Percentiles rank a stretch among this genome's conserved stretches.
These are phyloP conservation scores for Spinellus fusiger DNA, from an alignment of 192 early-diverging fungal genomes.

Conservation along the genomic window DNA sequence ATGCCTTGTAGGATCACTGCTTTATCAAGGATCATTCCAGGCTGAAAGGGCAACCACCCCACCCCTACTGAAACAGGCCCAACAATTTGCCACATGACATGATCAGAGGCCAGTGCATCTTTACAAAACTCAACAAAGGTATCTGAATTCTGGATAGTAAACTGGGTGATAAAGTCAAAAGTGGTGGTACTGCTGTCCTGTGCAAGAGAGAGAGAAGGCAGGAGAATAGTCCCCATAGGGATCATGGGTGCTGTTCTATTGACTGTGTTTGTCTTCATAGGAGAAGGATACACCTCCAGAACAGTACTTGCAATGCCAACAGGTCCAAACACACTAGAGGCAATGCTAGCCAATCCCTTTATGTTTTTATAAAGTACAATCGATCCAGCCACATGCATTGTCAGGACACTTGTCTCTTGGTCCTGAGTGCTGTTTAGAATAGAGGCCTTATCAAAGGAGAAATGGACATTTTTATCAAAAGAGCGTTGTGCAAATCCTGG, in stretches of 20 bases:
- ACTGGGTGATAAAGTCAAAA: slow-evolving; percentile 21
- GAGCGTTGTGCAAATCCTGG: slow-evolving; percentile 19
- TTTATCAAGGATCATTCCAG: neutral
- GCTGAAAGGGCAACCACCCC: slow-evolving; percentile 9
- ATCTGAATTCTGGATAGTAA: slow-evolving; percentile 8
- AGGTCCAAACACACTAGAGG: slow-evolving; percentile 2
- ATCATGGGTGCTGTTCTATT: no score
- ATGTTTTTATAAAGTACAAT: neutral
- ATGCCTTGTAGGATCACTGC: slow-evolving; percentile 19
- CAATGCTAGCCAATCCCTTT: neutral
- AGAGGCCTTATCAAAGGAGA: slow-evolving; percentile 8
- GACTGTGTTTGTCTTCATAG: neutral
- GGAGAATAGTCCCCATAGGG: slow-evolving; percentile 8
- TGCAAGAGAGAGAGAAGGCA: slow-evolving; percentile 3
- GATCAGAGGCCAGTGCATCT: slow-evolving; percentile 5
- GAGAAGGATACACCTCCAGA: neutral
- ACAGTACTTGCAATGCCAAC: neutral
- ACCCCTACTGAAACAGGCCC: slow-evolving; percentile 1
- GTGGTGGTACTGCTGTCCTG: neutral
- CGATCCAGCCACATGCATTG: slow-evolving; percentile 14
- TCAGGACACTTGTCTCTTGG: neutral
- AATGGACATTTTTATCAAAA: slow-evolving; percentile 3
- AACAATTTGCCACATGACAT: slow-evolving; percentile 6
- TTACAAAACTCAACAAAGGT: slow-evolving; percentile 18
- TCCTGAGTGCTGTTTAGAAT: slow-evolving; percentile 16